These are phyloP conservation scores for Podaxis sp. DNA, from an alignment of 768 basidiomycete genomes.

Conservation along the genomic window DNA sequence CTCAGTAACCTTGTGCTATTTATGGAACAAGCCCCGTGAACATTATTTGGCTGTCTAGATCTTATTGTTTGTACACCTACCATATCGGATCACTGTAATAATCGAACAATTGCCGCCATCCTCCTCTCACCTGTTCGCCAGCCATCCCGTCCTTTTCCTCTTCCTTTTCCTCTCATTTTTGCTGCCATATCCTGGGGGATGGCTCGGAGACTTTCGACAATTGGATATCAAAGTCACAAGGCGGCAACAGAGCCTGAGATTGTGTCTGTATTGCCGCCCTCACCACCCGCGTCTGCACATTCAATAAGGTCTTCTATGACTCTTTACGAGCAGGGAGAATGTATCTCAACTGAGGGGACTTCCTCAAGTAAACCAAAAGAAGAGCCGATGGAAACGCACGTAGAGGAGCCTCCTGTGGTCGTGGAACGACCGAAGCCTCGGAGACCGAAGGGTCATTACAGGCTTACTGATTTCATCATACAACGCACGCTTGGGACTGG, in stretches of 20 bases:
- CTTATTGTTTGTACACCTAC: constrained; percentile 1
- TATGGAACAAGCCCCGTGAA: not conserved
- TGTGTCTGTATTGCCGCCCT: constrained; percentile 22
- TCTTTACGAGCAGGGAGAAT: constrained; percentile 58
- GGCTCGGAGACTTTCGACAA: constrained; percentile 45
- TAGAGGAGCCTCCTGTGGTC: constrained; percentile 17
- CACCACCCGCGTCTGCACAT: constrained; percentile 31
- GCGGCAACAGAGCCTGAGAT: constrained; percentile 2
- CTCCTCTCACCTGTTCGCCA: not conserved
- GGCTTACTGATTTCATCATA: constrained; percentile 75
- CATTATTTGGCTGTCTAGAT: constrained; percentile 7
- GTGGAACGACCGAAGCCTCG: constrained; percentile 20
- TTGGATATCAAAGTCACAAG: constrained; percentile 29
- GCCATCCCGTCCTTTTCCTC: not conserved
- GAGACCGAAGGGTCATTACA: constrained; percentile 66
- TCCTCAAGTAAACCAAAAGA: constrained; percentile 37
- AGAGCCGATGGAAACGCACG: constrained; percentile 18
- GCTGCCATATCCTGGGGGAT: constrained; percentile 32
- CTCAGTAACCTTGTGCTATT: constrained; percentile 13
- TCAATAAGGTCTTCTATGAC: constrained; percentile 23
- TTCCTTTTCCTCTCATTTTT: not conserved
- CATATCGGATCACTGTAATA: constrained; percentile 16
- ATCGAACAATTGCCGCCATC: constrained; percentile 11
- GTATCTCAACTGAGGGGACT: constrained; percentile 68
- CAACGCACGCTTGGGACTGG: constrained; percentile 89